Percentiles rank a stretch among this genome's conserved stretches.
Evolutionary conservation across 345 rosid species (phyloP).

Genomic region (Erysimum cheiranthoides): DNA sequence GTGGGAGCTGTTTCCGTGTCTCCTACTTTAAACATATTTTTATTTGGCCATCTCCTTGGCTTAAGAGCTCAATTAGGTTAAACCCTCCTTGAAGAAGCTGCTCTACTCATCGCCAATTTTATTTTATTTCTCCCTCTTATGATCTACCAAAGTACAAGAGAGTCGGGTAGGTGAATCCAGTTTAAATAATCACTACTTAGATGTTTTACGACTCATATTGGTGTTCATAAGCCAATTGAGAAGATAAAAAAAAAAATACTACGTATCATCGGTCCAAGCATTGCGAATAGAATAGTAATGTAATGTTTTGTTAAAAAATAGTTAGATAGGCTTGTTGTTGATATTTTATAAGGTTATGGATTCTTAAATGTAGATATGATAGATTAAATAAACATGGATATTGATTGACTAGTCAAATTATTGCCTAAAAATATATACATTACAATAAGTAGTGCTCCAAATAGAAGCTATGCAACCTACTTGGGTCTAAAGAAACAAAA

Average conservation of each 20-base stretch:
- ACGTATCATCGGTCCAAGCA: constrained; percentile 22
- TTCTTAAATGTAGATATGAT: background rate
- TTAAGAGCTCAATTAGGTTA: constrained; percentile 59
- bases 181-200: background rate
- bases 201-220: constrained; percentile 1
- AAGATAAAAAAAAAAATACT: background rate
- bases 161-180: background rate
- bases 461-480: constrained; percentile 30
- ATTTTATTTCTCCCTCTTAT: background rate
- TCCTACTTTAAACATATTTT: constrained; percentile 61
- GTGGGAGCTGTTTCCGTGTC: constrained; percentile 93
- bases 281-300: background rate
- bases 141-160: constrained; percentile 14
- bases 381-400: constrained; percentile 16
- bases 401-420: constrained; percentile 41
- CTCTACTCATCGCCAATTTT: constrained; percentile 3
- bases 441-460: constrained; percentile 30
- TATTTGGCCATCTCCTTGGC: constrained; percentile 67
- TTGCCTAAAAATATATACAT: constrained; percentile 7
- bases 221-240: background rate
- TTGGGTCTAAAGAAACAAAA: background rate
- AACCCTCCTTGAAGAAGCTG: constrained; percentile 56
- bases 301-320: background rate
- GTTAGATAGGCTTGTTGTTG: constrained; percentile 15
- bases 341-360: constrained; percentile 8